Percentiles rank a stretch among this genome's conserved stretches.
Evolutionary conservation across 768 basidiomycete genomes (phyloP).

Genomic region (Cantharellus anzutake): DNA sequence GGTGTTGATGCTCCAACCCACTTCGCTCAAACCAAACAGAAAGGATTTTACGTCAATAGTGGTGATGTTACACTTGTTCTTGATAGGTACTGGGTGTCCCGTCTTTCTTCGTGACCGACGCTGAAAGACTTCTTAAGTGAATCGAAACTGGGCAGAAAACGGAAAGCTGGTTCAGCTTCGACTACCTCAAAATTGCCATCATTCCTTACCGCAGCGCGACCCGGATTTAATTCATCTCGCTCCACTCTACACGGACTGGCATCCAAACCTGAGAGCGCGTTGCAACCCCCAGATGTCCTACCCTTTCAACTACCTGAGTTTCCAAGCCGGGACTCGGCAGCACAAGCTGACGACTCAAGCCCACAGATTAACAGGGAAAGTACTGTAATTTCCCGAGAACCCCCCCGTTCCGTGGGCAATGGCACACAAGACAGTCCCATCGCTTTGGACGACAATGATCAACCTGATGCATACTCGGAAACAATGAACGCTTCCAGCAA

Average conservation of each 20-base stretch:
- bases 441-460: conserved; percentile 24
- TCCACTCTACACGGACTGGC: too few relatives aligned
- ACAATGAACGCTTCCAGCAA: conserved; percentile 1
- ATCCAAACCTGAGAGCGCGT: too few relatives aligned
- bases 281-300: too few relatives aligned
- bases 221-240: not conserved
- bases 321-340: too few relatives aligned
- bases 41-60: conserved; percentile 80
- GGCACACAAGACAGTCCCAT: conserved; percentile 36
- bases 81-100: conserved; percentile 29
- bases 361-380: not conserved
- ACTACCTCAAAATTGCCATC: not conserved
- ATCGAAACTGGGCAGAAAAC: not conserved
- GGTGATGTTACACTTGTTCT: conserved; percentile 77
- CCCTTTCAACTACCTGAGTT: too few relatives aligned
- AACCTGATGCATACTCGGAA: conserved; percentile 5
- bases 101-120: conserved; percentile 11
- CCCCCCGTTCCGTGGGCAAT: conserved; percentile 12
- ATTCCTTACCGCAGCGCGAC: not conserved
- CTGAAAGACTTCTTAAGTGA: not conserved
- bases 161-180: too few relatives aligned
- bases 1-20: conserved; percentile 78
- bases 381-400: not conserved
- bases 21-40: conserved; percentile 81
- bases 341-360: not conserved